These are phyloP conservation scores for Juglanconis sp. DNA, from an alignment of 2,329 filamentous ascomycete species.

Conservation along the genomic window DNA sequence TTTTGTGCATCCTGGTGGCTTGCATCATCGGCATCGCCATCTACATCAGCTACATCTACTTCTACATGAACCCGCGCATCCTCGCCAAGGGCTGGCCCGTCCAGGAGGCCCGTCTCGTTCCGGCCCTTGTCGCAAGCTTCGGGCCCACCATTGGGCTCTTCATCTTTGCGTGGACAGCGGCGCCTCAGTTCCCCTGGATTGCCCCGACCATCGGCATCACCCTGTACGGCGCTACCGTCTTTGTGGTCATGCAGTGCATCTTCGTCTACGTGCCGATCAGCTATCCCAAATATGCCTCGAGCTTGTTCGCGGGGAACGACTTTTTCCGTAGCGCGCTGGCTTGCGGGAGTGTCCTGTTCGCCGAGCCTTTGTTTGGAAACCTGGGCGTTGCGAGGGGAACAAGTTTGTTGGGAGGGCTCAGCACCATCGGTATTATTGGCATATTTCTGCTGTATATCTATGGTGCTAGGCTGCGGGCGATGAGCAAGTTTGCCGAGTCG, in stretches of 20 bases:
- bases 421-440: conserved; percentile 52
- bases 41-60: conserved; percentile 52
- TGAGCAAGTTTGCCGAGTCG: conserved; percentile 55
- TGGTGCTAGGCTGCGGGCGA: conserved; percentile 50
- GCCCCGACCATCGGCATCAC: conserved; percentile 56
- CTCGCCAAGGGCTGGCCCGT: conserved; percentile 43
- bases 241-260: conserved; percentile 57
- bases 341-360: conserved; percentile 58
- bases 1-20: conserved; percentile 57
- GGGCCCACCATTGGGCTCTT: conserved; percentile 58
- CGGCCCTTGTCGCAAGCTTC: conserved; percentile 51
- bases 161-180: conserved; percentile 57
- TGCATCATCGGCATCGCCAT: conserved; percentile 48
- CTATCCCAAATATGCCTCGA: conserved; percentile 56
- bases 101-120: conserved; percentile 53
- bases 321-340: conserved; percentile 57
- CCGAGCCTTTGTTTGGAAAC: conserved; percentile 56
- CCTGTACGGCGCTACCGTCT: conserved; percentile 49
- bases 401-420: conserved; percentile 54
- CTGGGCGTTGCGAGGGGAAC: conserved; percentile 57
- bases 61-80: conserved; percentile 50
- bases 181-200: conserved; percentile 50
- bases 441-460: conserved; percentile 59
- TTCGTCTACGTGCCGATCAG: conserved; percentile 57
- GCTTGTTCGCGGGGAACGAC: conserved; percentile 59